Base-by-base conservation (phyloP, 2,329 filamentous ascomycete genomes). In the Fusarium penzigii region DNA sequence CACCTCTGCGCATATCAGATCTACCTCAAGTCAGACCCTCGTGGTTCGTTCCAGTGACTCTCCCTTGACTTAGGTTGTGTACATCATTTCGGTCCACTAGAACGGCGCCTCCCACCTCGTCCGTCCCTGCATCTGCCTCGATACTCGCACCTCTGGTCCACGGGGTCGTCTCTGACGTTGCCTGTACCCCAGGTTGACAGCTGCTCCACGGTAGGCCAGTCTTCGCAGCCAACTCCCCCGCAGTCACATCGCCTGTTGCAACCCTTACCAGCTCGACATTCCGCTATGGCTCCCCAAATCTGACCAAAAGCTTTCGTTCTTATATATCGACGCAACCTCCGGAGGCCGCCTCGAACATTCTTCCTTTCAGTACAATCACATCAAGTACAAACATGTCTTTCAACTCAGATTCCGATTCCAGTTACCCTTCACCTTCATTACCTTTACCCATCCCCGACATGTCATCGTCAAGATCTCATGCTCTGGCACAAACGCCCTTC, bases 401-500 rank as follows among this genome's bases (percentile, higher is more conserved):
- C 56, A 61, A 53, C 56, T 51, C 62, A 58, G 64, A 63, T 50
- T 47, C 53, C 47, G 64, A 59, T 49, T 56, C 55, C 47, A 63
- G 61, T 52, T 52, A 53, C 11, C 29, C 29, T 32, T 32, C 47
- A 61, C 57, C 49, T 56, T 56, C 48, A 50, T 52, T 60, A 43
- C 57, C 48, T 47, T 47, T 52, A 55, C 55, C 45, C 48, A 56
- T 73, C 59, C 65, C 69, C 61, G 66, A 67, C 64, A 77, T 80
- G 75, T 68, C 75, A 58, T 69, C 72, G 50, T 71, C 47, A 57
- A 56, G 47, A 52, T 65, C 72, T 51, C 75, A 77, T 66, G 78
- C 78, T 44, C 72, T 74, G 54, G 74, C 81, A 49, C 78, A 80
- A 61, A 80, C 79, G 49, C 72, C 69, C 56, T 67, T 78, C 44